Conservation (phyloP, 2,329 filamentous ascomycete species). For the Scolecobasidium constrictum region DNA sequence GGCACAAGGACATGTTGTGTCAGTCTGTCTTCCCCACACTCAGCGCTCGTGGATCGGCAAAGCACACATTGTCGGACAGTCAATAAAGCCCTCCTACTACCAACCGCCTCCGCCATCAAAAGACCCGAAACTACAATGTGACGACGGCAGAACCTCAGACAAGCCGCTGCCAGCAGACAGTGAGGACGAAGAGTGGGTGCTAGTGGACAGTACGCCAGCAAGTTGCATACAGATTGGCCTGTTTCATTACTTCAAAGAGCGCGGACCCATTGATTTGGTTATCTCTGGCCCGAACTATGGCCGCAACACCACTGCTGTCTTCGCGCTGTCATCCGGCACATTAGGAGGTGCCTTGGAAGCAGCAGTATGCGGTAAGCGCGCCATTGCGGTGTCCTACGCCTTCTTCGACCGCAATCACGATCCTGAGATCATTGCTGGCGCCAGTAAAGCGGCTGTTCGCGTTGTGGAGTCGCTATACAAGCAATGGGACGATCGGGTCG, state of each 20-base stretch:
- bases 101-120: conserved; percentile 34
- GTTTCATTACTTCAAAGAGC: conserved; percentile 32
- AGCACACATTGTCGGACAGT: conserved; percentile 88
- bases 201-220: conserved; percentile 39
- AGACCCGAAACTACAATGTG: conserved; percentile 17
- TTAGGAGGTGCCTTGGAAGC: conserved; percentile 40
- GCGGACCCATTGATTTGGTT: conserved; percentile 36
- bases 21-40: conserved; percentile 79
- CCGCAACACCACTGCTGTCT: conserved; percentile 39
- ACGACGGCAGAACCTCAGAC: conserved; percentile 25
- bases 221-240: conserved; percentile 39
- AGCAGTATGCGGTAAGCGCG: conserved; percentile 34
- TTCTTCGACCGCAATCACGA: conserved; percentile 84
- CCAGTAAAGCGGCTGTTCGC: conserved; percentile 60
- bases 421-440: conserved; percentile 65
- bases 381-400: conserved; percentile 81
- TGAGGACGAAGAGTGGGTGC: conserved; percentile 33
- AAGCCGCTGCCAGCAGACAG: conserved; percentile 18
- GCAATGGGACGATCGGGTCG: conserved; percentile 58
- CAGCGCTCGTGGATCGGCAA: conserved; percentile 98
- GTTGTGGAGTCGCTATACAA: conserved; percentile 61
- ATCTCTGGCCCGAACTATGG: conserved; percentile 40
- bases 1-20: conserved; percentile 68
- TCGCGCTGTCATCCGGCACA: conserved; percentile 37
- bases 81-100: conserved; percentile 76